Base-by-base conservation (phyloP, 352 stramenopile species). In the Globisporangium cylindrosporum region DNA sequence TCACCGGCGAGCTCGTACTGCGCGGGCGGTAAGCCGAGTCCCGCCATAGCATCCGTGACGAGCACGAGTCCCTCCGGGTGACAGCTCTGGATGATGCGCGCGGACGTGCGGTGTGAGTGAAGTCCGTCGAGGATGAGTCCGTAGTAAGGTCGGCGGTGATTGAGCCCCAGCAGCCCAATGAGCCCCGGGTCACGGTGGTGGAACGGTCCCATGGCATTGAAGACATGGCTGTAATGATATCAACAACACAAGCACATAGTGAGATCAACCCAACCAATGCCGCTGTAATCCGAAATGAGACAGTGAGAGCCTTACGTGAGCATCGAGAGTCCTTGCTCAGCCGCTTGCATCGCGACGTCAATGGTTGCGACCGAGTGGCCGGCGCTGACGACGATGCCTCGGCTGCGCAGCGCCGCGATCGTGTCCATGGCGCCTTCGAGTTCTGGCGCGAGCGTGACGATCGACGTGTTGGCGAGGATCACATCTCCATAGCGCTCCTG, bases 161-260 rank as follows among this genome's bases (percentile, higher is more conserved):
- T 80, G 8, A 75, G 71, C 1, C 89, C 91, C 10, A 97, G 77
- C 25, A 98, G 72, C 1, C 92, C 92, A 14, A 97, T 86, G 61
- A 98, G 82, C 3, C 91, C 92, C 7, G 92, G 92, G 51, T 97
- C 83, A 29, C 91, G 85, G 69, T 97, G 92, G 66, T 98, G 91
- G 77, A 98, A 97, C 5, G 85, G 78, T 24, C 76, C 82, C 92
- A 98, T 98, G 8, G 92, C 92, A 68, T 97, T 98, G 76, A 95
- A 98, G 20, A 97, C 67, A 72, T 98, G 91, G 7, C 79, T 88
- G 54, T 32, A 32, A 38, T 15, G 10, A 53, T 4, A 38, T 24
- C 6, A 9, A 18, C 10, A 49, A 15, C 12, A 49, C 8, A 49
- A 10, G n/a, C 3, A 36, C 25, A 24, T 25, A 27, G 27, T 27